A percentile compares a stretch with the other conserved stretches of the same genome.
These are phyloP conservation scores for Neurospora tetrasperma DNA, from an alignment of 495 filamentous ascomycete species.

Conservation along the genomic window DNA sequence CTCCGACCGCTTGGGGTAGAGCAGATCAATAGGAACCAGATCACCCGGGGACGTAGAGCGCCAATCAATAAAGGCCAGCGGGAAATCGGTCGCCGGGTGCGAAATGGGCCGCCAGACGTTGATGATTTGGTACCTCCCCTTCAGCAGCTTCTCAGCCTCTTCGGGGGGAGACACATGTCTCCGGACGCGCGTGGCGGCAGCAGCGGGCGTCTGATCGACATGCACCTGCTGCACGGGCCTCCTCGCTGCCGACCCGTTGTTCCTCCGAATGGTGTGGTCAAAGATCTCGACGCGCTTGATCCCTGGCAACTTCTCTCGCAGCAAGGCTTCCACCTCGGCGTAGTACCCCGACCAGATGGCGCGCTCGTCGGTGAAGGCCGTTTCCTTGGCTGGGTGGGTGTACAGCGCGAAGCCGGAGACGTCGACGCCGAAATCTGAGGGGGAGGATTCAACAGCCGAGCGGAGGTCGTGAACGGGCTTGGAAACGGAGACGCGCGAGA, in stretches of 20 bases:
- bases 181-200: constrained; percentile 53
- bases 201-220: constrained; percentile 67
- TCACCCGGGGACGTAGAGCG: constrained; percentile 51
- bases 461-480: not conserved
- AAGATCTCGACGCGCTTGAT: constrained; percentile 60
- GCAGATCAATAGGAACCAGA: constrained; percentile 55
- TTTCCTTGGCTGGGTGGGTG: constrained; percentile 31
- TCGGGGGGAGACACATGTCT: constrained; percentile 45
- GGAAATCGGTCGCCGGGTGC: constrained; percentile 54
- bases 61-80: constrained; percentile 62
- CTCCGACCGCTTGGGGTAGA: constrained; percentile 47
- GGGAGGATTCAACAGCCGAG: not conserved
- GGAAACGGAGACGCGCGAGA: constrained; percentile 8
- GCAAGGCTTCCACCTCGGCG: constrained; percentile 61
- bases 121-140: constrained; percentile 62
- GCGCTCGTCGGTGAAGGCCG: constrained; percentile 50
- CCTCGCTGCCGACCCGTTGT: constrained; percentile 40
- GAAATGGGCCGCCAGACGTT: constrained; percentile 76
- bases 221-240: constrained; percentile 64
- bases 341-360: constrained; percentile 61
- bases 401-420: constrained; percentile 32
- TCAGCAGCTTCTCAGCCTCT: constrained; percentile 46
- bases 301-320: constrained; percentile 50
- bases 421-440: constrained; percentile 24
- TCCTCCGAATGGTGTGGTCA: constrained; percentile 76